Conservation (phyloP, 257 asterid genomes). For the Eucommia ulmoides region DNA sequence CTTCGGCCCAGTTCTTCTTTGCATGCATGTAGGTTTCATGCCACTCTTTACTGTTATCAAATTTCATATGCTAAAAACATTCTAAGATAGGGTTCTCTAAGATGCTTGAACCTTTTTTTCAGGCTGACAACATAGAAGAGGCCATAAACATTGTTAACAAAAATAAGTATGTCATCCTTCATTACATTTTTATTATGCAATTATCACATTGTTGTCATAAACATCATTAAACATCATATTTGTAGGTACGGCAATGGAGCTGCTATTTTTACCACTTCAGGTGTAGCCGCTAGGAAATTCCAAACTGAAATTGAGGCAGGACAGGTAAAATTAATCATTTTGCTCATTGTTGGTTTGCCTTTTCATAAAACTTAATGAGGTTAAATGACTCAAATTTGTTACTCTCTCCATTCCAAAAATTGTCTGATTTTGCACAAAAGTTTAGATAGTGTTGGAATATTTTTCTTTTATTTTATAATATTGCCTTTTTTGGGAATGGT, state of each 20-base stretch:
- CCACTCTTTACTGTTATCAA: constrained; percentile 1
- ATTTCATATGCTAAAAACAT: constrained; percentile 5
- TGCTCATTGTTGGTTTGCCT: background rate
- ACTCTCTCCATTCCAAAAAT: background rate
- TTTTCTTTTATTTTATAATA: background rate
- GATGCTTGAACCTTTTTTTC: constrained; percentile 15
- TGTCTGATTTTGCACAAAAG: background rate
- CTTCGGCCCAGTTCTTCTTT: constrained; percentile 75
- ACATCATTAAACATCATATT: too few relatives aligned
- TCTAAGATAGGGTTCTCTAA: background rate
- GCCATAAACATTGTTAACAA: constrained; percentile 62
- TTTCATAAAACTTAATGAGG: background rate
- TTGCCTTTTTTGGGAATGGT: too few relatives aligned
- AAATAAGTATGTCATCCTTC: constrained; percentile 50
- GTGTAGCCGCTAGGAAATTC: constrained; percentile 65
- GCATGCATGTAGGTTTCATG: constrained; percentile 47
- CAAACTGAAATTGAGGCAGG: constrained; percentile 64
- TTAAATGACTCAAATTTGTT: background rate
- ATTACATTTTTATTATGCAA: constrained; percentile 1
- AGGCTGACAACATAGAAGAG: constrained; percentile 72
- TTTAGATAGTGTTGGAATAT: background rate
- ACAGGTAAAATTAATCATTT: constrained; percentile 32
- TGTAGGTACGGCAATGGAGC: constrained; percentile 79
- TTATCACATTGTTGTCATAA: constrained; percentile 3
- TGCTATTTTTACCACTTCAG: constrained; percentile 58